Evolutionary conservation across 805 yeast genomes (phyloP), one percentile per base, ranked within the genome.

Genomic region (Pichia cabralensis): DNA sequence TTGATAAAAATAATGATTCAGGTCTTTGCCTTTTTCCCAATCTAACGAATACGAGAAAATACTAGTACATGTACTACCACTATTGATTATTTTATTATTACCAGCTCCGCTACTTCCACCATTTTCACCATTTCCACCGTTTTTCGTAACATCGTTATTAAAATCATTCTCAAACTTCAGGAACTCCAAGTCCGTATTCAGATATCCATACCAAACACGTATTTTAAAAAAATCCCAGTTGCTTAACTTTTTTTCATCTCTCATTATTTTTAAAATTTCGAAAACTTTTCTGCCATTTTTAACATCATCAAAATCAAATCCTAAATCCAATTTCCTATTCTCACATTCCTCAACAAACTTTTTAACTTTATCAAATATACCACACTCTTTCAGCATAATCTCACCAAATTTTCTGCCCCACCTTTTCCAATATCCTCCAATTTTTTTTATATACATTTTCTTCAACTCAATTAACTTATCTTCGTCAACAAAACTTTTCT

Each of bases 371-470:
- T 2, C 4, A 2, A 26, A 30, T 12, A 38, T 26, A 2, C 27
- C 15, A 24, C 41, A 37, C 23, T 28, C 34, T 13, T 24, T 22
- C 2, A 31, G 12, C 6, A 38, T 19, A n/a, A 38, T 31, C 8
- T 24, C 32, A 17, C 35, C 33, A 22, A 35, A 11, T 22, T 71
- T 70, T 33, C 68, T 65, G 39, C 65, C 71, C 74, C 94, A 70
- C 27, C 88, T 64, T 34, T 74, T 67, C 97, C 97, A 89, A 60
- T 92, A 89, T 3, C 85, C 80, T 3, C 83, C 94, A 25, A 85
- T 70, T 30, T 69, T 64, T 16, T 64, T 60, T 36, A 62, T 60
- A 59, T 84, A 92, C 36, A 62, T 57, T 33, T 65, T 55, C 15
- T 76, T 60, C 27, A 88, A 47, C 3, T 61, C 59, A 31, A 63